Evolutionary conservation across 2,329 filamentous ascomycete species (phyloP).

Genomic region (Colletotrichum camelliae): DNA sequence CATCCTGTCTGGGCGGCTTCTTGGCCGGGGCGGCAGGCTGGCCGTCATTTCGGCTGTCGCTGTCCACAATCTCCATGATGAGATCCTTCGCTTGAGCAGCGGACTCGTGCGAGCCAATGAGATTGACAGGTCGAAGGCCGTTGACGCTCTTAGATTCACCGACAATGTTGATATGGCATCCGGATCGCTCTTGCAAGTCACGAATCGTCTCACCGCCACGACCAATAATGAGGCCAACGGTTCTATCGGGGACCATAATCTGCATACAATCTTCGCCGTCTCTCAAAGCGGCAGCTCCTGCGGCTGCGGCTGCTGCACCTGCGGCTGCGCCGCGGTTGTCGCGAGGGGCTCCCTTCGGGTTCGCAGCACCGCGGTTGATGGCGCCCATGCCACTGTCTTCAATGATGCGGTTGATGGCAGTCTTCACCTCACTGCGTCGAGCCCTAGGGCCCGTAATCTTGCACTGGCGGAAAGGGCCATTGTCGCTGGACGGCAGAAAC

Average conservation of each 20-base stretch:
- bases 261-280: constrained; percentile 87
- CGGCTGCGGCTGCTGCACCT: not conserved
- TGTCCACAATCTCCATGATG: constrained; percentile 94
- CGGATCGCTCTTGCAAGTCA: constrained; percentile 87
- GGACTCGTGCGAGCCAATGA: constrained; percentile 80
- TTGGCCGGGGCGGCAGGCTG: constrained; percentile 32
- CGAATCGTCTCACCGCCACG: constrained; percentile 91
- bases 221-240: constrained; percentile 92
- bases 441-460: constrained; percentile 79
- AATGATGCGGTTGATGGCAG: constrained; percentile 86
- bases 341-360: constrained; percentile 40
- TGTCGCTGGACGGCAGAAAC: constrained; percentile 80
- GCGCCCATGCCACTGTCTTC: constrained; percentile 73
- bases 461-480: constrained; percentile 79
- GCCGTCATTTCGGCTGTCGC: constrained; percentile 72
- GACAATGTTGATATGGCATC: constrained; percentile 96
- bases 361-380: constrained; percentile 47
- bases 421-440: constrained; percentile 78
- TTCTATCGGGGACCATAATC: constrained; percentile 94
- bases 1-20: constrained; percentile 35
- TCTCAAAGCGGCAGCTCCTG: constrained; percentile 56
- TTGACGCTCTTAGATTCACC: constrained; percentile 93
- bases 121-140: constrained; percentile 85
- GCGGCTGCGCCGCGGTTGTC: constrained; percentile 42
- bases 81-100: constrained; percentile 82